Conservation (phyloP, 1,139 yeast genomes). For the Kurtzmaniella quercitrusa region DNA sequence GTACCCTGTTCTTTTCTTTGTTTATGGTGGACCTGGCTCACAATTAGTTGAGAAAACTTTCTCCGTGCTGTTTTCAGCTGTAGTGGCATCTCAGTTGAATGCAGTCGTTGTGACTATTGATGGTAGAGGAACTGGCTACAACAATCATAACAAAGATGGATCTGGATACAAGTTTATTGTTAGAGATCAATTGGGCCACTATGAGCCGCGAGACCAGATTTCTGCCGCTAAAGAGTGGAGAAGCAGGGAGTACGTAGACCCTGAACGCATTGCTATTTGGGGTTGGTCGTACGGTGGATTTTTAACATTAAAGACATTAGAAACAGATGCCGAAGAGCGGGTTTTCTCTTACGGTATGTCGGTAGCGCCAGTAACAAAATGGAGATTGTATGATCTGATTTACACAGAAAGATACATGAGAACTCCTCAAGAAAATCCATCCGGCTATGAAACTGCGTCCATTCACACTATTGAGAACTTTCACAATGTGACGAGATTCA, state of each 20-base stretch:
- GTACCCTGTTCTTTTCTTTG: slow-evolving; percentile 70
- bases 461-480: slow-evolving; percentile 49
- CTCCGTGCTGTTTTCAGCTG: slow-evolving; percentile 55
- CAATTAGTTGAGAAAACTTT: slow-evolving; percentile 59
- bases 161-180: slow-evolving; percentile 58
- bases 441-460: slow-evolving; percentile 53
- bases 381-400: slow-evolving; percentile 72
- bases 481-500: slow-evolving; percentile 51
- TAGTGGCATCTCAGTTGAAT: slow-evolving; percentile 63
- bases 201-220: slow-evolving; percentile 69
- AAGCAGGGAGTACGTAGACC: slow-evolving; percentile 52
- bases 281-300: slow-evolving; percentile 89
- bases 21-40: slow-evolving; percentile 83
- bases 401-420: slow-evolving; percentile 80
- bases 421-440: slow-evolving; percentile 58
- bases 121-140: slow-evolving; percentile 80
- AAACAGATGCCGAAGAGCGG: slow-evolving; percentile 54
- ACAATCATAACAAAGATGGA: slow-evolving; percentile 37
- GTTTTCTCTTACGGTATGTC: slow-evolving; percentile 70
- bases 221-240: slow-evolving; percentile 63
- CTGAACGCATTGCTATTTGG: slow-evolving; percentile 62
- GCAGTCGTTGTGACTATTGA: slow-evolving; percentile 78
- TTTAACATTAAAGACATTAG: slow-evolving; percentile 69
- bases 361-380: slow-evolving; percentile 79
- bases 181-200: slow-evolving; percentile 61